Conservation (phyloP, 2,329 filamentous ascomycete genomes). For the Alternaria brassicicola region DNA sequence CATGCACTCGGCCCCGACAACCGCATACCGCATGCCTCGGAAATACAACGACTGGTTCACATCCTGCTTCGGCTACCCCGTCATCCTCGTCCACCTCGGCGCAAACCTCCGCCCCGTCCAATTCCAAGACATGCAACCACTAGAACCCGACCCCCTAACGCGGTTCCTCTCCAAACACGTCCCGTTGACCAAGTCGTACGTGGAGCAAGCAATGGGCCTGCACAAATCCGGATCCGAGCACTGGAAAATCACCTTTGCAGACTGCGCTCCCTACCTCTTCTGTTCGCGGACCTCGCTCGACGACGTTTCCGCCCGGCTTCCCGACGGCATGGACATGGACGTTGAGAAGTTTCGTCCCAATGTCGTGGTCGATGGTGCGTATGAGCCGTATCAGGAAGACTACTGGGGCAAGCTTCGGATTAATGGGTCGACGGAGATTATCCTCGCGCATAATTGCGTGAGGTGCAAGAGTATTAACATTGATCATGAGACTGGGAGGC, state of each 20-base stretch:
- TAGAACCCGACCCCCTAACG: conserved; percentile 21
- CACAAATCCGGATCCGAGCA: conserved; percentile 22
- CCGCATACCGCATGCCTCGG: conserved; percentile 52
- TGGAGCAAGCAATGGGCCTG: conserved; percentile 41
- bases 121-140: conserved; percentile 41
- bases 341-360: conserved; percentile 57
- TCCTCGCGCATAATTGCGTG: conserved; percentile 54
- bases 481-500: conserved; percentile 54
- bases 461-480: conserved; percentile 56
- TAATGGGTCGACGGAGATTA: conserved; percentile 39
- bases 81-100: conserved; percentile 54
- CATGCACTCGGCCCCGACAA: conserved; percentile 53
- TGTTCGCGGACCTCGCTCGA: conserved; percentile 72
- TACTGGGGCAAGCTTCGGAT: conserved; percentile 52
- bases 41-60: conserved; percentile 54
- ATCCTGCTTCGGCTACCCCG: conserved; percentile 51
- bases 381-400: conserved; percentile 54
- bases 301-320: conserved; percentile 61
- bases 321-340: conserved; percentile 49
- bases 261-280: conserved; percentile 77
- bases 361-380: conserved; percentile 52
- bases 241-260: conserved; percentile 68
- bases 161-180: conserved; percentile 21
- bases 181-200: conserved; percentile 14
- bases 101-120: conserved; percentile 50